phyloP scores from a whole-genome alignment of 768 basidiomycete genomes.

The Leccinum longicurvipes region DNA sequence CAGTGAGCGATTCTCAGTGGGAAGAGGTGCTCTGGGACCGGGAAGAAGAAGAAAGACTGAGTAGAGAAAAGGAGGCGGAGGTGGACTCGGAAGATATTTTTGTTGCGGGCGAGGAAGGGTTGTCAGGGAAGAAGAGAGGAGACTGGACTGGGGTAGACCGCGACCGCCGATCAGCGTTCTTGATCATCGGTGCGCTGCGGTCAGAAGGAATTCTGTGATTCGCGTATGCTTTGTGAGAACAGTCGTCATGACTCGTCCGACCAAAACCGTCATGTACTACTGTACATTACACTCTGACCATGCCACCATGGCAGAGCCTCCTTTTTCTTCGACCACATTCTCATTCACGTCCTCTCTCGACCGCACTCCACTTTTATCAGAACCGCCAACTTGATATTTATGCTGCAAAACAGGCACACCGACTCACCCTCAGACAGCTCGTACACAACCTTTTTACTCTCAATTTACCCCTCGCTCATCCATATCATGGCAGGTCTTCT shows the following conservation, averaged over 20 bases:
- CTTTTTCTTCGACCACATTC: conserved; percentile 7
- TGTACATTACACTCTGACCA: conserved; percentile 8
- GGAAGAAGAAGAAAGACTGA: conserved; percentile 52
- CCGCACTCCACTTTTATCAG: conserved; percentile 70
- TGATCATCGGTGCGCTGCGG: conserved; percentile 73
- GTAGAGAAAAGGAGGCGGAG: conserved; percentile 18
- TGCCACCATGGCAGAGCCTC: conserved; percentile 23
- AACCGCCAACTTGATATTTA: conserved; percentile 80
- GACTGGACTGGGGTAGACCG: conserved; percentile 81
- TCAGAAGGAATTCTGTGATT: conserved; percentile 63
- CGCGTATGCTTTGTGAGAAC: not conserved
- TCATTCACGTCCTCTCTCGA: conserved; percentile 28
- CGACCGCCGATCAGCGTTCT: conserved; percentile 73
- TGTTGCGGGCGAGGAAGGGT: conserved; percentile 56
- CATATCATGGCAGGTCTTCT: conserved; percentile 59
- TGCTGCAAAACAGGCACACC: conserved; percentile 68
- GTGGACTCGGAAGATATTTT: conserved; percentile 52
- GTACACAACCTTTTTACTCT: conserved; percentile 37
- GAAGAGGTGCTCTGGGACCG: conserved; percentile 76
- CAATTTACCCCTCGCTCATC: not conserved
- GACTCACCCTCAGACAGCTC: conserved; percentile 75
- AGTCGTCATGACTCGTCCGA: not conserved
- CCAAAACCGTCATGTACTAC: not conserved
- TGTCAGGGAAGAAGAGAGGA: conserved; percentile 44
- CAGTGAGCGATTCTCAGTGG: conserved; percentile 76